Percentiles rank a stretch among this genome's conserved stretches.
Evolutionary conservation across 352 stramenopile species (phyloP).

Genomic region (Phytophthora europaea): DNA sequence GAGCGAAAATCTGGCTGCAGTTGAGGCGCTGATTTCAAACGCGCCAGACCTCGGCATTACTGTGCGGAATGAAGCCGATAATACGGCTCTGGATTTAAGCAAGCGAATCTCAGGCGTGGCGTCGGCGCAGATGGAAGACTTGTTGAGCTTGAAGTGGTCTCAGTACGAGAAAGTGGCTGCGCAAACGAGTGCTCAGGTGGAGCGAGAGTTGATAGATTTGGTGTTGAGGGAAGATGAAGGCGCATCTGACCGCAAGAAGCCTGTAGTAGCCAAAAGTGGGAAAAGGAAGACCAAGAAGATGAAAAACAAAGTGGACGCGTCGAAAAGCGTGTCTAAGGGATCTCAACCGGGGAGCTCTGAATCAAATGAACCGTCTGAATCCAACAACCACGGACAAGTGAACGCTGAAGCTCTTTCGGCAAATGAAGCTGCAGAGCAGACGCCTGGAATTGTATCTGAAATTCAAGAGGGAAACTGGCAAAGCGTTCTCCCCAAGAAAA

Average conservation of each 20-base stretch:
- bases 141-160: conserved; percentile 31
- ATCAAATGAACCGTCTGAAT: neutral
- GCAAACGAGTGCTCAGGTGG: conserved; percentile 32
- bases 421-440: neutral
- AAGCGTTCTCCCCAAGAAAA: conserved; percentile 41
- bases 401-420: neutral
- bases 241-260: conserved; percentile 10
- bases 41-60: conserved; percentile 32
- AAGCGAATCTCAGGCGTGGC: conserved; percentile 35
- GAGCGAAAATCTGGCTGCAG: conserved; percentile 58
- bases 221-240: conserved; percentile 22
- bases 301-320: conserved; percentile 43
- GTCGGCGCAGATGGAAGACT: conserved; percentile 39
- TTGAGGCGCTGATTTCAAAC: conserved; percentile 48
- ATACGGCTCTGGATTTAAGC: conserved; percentile 50
- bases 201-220: conserved; percentile 40
- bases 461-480: conserved; percentile 30
- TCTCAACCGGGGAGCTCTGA: neutral
- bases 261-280: conserved; percentile 22
- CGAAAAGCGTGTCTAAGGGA: neutral
- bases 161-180: conserved; percentile 33
- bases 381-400: neutral
- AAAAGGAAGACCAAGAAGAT: conserved; percentile 59
- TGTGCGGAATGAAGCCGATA: conserved; percentile 43
- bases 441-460: neutral